Conservation (phyloP, 257 asterid species). For the Solanum boliviense region DNA sequence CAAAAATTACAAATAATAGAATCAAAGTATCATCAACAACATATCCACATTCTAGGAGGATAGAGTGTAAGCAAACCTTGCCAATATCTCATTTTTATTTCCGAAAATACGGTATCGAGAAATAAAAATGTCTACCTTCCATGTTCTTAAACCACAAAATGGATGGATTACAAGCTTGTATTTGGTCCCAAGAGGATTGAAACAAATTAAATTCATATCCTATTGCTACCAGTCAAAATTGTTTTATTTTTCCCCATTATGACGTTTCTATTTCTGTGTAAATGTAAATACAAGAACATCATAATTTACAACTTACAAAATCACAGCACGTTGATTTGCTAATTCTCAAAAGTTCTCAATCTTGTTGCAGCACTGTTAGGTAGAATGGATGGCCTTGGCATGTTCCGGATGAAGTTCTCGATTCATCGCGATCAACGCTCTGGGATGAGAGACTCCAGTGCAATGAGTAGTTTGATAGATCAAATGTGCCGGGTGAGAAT, state of each 20-base stretch:
- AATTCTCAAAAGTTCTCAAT: constrained; percentile 15
- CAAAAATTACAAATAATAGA: too few species aligned
- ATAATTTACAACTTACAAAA: constrained; percentile 25
- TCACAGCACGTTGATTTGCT: constrained; percentile 9
- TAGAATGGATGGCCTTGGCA: constrained; percentile 62
- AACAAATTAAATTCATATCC: not conserved
- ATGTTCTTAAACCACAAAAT: not conserved
- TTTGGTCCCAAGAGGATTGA: not conserved
- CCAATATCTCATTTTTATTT: not conserved
- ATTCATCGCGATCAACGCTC: constrained; percentile 3
- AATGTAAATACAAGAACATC: constrained; percentile 9
- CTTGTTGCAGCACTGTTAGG: constrained; percentile 60
- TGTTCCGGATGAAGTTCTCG: constrained; percentile 40
- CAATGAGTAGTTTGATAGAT: constrained; percentile 71
- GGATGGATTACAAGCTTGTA: not conserved
- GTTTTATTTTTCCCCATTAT: not conserved
- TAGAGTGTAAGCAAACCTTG: too few species aligned
- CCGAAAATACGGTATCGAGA: not conserved
- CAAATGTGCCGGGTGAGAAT: constrained; percentile 80
- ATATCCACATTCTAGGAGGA: too few species aligned
- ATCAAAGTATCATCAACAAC: too few species aligned
- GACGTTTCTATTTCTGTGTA: constrained; percentile 8
- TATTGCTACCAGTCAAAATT: not conserved
- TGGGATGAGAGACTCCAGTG: constrained; percentile 43
- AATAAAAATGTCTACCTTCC: not conserved